Conservation (phyloP, 2,329 filamentous ascomycete species). For the Rhynchosporium graminicola region DNA sequence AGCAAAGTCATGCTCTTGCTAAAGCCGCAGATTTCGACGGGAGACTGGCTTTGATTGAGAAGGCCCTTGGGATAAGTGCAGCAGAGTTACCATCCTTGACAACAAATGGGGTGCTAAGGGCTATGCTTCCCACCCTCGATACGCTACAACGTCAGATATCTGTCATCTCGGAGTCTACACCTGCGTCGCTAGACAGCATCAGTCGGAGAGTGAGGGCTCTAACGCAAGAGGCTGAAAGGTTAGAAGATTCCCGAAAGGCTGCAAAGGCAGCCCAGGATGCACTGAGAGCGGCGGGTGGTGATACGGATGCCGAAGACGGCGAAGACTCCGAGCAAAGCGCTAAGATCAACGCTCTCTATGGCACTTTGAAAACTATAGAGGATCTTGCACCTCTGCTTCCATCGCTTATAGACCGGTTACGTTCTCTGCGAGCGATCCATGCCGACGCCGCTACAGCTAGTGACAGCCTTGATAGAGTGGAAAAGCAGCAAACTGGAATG, state of each 20-base stretch:
- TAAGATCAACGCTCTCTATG: constrained; percentile 91
- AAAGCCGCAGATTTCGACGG: constrained; percentile 87
- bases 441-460: constrained; percentile 81
- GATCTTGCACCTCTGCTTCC: constrained; percentile 82
- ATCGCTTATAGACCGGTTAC: constrained; percentile 78
- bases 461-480: constrained; percentile 74
- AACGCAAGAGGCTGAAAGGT: constrained; percentile 69
- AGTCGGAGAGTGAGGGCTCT: constrained; percentile 70
- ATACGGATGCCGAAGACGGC: constrained; percentile 47
- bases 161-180: constrained; percentile 71
- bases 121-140: constrained; percentile 81
- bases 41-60: constrained; percentile 77
- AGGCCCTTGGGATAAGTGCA: constrained; percentile 75
- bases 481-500: constrained; percentile 80
- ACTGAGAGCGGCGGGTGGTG: constrained; percentile 45
- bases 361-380: constrained; percentile 85
- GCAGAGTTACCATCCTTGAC: constrained; percentile 64
- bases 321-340: constrained; percentile 70
- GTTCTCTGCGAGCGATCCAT: constrained; percentile 82
- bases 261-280: constrained; percentile 64
- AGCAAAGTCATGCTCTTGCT: constrained; percentile 70
- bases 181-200: constrained; percentile 71
- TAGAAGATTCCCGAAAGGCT: constrained; percentile 65
- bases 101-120: constrained; percentile 57
- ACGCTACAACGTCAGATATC: constrained; percentile 78